Base-by-base conservation (phyloP, 2,329 filamentous ascomycete species). In the Sporothrix euskadiensis region DNA sequence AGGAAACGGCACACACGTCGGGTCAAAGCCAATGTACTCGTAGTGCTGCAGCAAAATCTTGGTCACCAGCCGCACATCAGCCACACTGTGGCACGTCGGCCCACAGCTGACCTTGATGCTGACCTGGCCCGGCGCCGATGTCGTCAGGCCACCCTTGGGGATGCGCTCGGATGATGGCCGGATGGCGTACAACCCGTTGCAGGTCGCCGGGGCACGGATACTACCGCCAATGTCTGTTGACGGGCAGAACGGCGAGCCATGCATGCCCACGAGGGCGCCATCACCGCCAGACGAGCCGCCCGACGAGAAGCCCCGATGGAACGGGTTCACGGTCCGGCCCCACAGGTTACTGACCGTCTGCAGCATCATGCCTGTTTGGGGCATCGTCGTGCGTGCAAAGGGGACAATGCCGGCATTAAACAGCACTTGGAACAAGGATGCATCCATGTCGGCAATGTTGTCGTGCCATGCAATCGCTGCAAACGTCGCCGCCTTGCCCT, bases 1-100 rank as follows among this genome's bases (percentile, higher is more conserved):
- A 0, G 90, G 90, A 0, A 93, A 83, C n/a, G 91, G 89, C 35
- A 89, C 81, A 0, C 90, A 88, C 0, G 89, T 81, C 0, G 91
- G 91, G 78, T 93, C 91, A 75, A 87, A 81, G 0, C 91, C 91
- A 92, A 0, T 91, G 90, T 70, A 66, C 3, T 39, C 19, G 22
- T 88, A 77, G 35, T 85, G 85, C 14, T 82, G 83, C 1, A 93
- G 81, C 2, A 92, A 78, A 0, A 85, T 82, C 76, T 88, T 85
- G 1, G 88, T 84, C 1, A 73, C 72, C 3, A 92, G 80, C 52
- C 84, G 85, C 14, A 92, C 77, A 0, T 85, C 87, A 1, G 84
- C 83, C 1, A 87, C 80, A 1, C 86, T 88, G 0, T 86, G 65
- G 32, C 69, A 68, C 14, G 73, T 63, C 3, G 74, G 74, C 0